phyloP scores from a whole-genome alignment of 106 monocot species.

The Agapanthus africanus region DNA sequence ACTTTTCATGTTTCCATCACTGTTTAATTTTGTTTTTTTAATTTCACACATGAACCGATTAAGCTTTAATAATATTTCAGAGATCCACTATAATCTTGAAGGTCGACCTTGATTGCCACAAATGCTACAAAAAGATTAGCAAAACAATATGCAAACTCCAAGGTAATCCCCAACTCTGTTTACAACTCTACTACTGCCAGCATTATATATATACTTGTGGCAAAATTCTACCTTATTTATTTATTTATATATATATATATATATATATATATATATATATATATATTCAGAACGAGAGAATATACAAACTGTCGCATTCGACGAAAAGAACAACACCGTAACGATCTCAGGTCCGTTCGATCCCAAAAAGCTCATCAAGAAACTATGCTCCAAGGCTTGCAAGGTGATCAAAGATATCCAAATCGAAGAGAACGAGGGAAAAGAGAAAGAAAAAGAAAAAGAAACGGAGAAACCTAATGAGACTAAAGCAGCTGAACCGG shows the following conservation, averaged over 20 bases:
- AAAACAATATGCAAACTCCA: neutral
- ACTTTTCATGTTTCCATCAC: too few relatives aligned
- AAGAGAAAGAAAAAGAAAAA: too few relatives aligned
- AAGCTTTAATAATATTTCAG: too few relatives aligned
- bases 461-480: slow-evolving; percentile 13
- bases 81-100: neutral
- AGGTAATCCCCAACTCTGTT: neutral
- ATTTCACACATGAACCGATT: too few relatives aligned
- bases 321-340: slow-evolving; percentile 52
- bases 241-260: neutral
- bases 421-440: slow-evolving; percentile 18
- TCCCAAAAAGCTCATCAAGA: slow-evolving; percentile 28
- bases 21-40: too few relatives aligned
- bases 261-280: neutral
- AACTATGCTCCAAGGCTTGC: slow-evolving; percentile 45
- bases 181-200: neutral
- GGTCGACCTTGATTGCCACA: neutral
- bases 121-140: neutral
- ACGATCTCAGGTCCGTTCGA: slow-evolving; percentile 50
- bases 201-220: too few relatives aligned
- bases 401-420: slow-evolving; percentile 43
- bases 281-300: slow-evolving; percentile 26
- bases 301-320: slow-evolving; percentile 28
- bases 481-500: too few relatives aligned
- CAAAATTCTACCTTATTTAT: neutral